A percentile compares a stretch with the other conserved stretches of the same genome.
These are phyloP conservation scores for Erythrophleum ivorense DNA, from an alignment of 331 rosid genomes.

Conservation along the genomic window DNA sequence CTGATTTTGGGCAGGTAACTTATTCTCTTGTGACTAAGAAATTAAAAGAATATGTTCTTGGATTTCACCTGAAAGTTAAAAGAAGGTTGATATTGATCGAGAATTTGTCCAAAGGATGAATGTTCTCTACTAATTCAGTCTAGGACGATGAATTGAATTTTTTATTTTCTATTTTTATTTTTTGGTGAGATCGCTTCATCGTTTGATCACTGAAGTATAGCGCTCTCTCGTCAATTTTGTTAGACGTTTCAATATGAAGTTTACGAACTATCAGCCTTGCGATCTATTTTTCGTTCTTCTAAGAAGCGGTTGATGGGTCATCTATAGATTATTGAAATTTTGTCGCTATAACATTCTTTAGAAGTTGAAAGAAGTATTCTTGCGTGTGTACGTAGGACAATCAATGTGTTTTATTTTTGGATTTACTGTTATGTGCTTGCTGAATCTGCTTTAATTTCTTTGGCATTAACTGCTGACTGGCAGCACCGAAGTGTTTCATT, in stretches of 20 bases:
- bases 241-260: not conserved
- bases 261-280: conserved; percentile 9
- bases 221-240: not conserved
- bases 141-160: not conserved
- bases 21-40: conserved; percentile 3
- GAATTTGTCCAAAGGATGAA: not conserved
- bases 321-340: conserved; percentile 9
- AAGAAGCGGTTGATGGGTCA: not conserved
- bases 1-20: conserved; percentile 95
- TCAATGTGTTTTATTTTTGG: not conserved
- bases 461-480: conserved; percentile 7
- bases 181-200: conserved; percentile 9
- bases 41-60: not conserved
- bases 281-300: conserved; percentile 12
- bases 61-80: not conserved
- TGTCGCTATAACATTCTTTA: conserved; percentile 1
- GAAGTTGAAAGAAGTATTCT: not conserved
- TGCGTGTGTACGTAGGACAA: not conserved
- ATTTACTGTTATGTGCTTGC: not conserved
- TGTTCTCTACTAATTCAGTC: not conserved
- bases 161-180: not conserved
- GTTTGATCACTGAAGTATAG: conserved; percentile 12
- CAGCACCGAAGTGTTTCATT: not conserved
- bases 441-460: conserved; percentile 10
- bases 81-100: not conserved